These are phyloP conservation scores for Cladochytrium replicatum DNA, from an alignment of 192 early-diverging fungal species.

Conservation along the genomic window DNA sequence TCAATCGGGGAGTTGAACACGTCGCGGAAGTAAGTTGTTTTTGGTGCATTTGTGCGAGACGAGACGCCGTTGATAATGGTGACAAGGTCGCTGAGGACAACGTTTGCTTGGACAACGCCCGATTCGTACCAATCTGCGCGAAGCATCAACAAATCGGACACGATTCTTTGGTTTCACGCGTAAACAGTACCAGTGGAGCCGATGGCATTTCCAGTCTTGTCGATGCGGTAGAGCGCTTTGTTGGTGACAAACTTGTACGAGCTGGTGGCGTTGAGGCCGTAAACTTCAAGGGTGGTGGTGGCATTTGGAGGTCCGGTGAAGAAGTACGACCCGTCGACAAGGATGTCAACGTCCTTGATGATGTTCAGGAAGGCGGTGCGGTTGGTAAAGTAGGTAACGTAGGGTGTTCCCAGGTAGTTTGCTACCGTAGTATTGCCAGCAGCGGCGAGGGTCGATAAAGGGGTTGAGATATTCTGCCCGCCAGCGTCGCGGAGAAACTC, in stretches of 20 bases:
- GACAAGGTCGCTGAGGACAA: slow-evolving; percentile 22
- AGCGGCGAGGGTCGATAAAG: no score
- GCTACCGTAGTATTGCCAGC: no score
- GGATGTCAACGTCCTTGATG: slow-evolving; percentile 15
- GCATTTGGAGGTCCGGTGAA: slow-evolving; percentile 10
- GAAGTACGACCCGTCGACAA: slow-evolving; percentile 20
- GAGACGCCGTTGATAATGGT: slow-evolving; percentile 10
- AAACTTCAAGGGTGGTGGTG: no score
- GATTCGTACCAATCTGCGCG: slow-evolving; percentile 17
- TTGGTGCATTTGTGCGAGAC: slow-evolving; percentile 9
- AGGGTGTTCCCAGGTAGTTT: no score
- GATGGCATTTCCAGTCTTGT: slow-evolving; percentile 4
- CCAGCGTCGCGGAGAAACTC: no score
- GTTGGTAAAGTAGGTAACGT: slow-evolving; percentile 13
- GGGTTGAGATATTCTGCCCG: no score
- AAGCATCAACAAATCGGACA: slow-evolving; percentile 1
- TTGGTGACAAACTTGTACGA: slow-evolving; percentile 25
- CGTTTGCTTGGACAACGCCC: slow-evolving; percentile 13
- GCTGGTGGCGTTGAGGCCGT: slow-evolving; percentile 3
- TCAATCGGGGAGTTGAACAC: slow-evolving; percentile 7
- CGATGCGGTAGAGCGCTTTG: slow-evolving; percentile 14
- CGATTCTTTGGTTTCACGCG: no score
- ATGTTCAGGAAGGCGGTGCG: slow-evolving; percentile 6
- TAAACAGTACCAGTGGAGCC: slow-evolving; percentile 9
- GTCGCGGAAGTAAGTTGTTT: slow-evolving; percentile 18